These are phyloP conservation scores for Phlyctochytrium bullatum DNA, from an alignment of 192 early-diverging fungal genomes.

Conservation along the genomic window DNA sequence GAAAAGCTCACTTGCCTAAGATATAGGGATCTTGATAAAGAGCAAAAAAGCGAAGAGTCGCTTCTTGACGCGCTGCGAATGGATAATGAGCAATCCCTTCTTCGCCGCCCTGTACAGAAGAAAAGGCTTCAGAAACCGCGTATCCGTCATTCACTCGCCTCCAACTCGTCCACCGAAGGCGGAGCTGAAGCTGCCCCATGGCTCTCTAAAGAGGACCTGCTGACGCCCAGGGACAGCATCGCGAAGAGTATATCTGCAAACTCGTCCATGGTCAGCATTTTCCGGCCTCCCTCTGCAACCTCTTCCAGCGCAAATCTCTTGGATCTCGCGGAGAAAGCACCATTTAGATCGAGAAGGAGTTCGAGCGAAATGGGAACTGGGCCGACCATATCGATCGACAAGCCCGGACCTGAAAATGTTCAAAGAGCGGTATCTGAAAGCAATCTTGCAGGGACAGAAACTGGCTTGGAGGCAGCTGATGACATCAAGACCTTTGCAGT, in stretches of 20 bases:
- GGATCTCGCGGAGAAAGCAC: neutral
- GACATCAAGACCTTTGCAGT: too few relatives aligned
- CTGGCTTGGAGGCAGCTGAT: too few relatives aligned
- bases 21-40: conserved; percentile 2
- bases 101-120: neutral
- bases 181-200: neutral
- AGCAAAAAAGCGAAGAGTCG: neutral
- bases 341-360: neutral
- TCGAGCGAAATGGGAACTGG: neutral
- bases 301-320: neutral
- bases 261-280: neutral
- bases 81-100: neutral
- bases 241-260: neutral
- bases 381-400: neutral
- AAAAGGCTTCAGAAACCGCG: neutral
- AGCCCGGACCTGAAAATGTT: too few relatives aligned
- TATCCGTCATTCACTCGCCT: neutral
- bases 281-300: neutral
- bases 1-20: neutral
- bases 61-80: neutral
- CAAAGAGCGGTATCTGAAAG: too few relatives aligned
- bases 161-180: neutral
- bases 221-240: neutral
- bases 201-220: neutral
- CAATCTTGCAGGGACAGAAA: too few relatives aligned